These are phyloP conservation scores for Iodosphaeria phyllophila DNA, from an alignment of 2,329 filamentous ascomycete species.

Conservation along the genomic window DNA sequence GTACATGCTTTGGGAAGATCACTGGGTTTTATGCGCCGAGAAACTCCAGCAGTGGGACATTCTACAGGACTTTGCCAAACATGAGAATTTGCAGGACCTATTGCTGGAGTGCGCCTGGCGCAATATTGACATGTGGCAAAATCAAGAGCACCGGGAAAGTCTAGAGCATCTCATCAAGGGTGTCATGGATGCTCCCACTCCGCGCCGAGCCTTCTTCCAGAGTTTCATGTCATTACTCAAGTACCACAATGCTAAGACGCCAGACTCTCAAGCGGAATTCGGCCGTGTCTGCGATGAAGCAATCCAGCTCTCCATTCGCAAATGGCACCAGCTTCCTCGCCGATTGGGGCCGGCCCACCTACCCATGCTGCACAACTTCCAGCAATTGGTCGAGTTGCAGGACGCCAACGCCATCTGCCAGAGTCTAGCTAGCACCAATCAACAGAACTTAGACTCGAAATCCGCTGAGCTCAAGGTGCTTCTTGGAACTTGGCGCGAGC, in stretches of 20 bases:
- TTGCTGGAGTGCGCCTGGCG: conserved; percentile 92
- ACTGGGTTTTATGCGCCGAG: conserved; percentile 94
- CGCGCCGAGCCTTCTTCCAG: conserved; percentile 88
- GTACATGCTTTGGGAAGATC: conserved; percentile 99
- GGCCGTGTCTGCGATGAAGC: conserved; percentile 86
- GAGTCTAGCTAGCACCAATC: conserved; percentile 71
- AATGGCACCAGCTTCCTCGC: conserved; percentile 96
- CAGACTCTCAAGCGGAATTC: conserved; percentile 61
- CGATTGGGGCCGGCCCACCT: conserved; percentile 91
- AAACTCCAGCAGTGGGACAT: conserved; percentile 99
- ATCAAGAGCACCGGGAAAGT: conserved; percentile 67
- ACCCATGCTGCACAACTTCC: conserved; percentile 89
- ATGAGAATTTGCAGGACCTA: conserved; percentile 95
- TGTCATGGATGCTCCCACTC: conserved; percentile 92
- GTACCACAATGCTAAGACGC: conserved; percentile 60
- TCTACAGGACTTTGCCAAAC: conserved; percentile 90
- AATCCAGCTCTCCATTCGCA: conserved; percentile 89
- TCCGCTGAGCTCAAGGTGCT: conserved; percentile 90
- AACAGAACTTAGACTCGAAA: conserved; percentile 76
- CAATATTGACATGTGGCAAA: conserved; percentile 88
- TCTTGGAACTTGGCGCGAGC: conserved; percentile 85
- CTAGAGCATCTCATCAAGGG: conserved; percentile 90
- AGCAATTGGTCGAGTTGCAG: conserved; percentile 90
- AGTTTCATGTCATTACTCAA: conserved; percentile 95
- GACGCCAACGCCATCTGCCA: conserved; percentile 94